Base-by-base conservation (phyloP, 208 protist genomes). In the Trypanosoma melophagium region DNA sequence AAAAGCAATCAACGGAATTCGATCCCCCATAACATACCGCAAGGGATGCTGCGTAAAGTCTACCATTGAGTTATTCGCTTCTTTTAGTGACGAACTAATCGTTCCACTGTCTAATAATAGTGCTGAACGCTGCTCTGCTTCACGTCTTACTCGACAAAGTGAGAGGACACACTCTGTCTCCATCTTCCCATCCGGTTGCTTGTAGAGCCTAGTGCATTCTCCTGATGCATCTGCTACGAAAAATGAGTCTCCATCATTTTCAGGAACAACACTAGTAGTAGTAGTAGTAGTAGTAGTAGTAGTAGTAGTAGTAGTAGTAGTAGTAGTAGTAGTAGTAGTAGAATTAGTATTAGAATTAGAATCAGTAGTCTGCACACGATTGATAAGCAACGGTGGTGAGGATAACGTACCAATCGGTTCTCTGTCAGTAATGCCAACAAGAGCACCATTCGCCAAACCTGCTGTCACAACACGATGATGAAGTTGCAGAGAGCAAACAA, bases 31-130 rank as follows among this genome's bases (percentile, higher is more conserved):
- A 21, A 64, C 9, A 54, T 38, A 22, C 13, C 55, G 54, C 51
- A 71, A 28, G 19, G 66, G 66, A n/a, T 71, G 66, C 42, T 62
- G 51, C 25, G 38, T 55, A 60, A 66, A 71, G 17, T 59, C 55
- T 19, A 28, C 35, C 25, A 19, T 21, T 10, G 7, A n/a, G 19
- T 52, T 53, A 14, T 25, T 49, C 4, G 7, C 38, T 16, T 13
- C 41, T n/a, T 31, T 10, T n/a, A 25, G 16, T 9, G 28, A 44
- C 21, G 16, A 44, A 42, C 12, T 35, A 14, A 38, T 51, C 7
- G 22, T 14, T n/a, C 45, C 21, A 19, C 19, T 24, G 14, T 21
- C 52, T 7, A 60, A 25, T 10, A 52, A 17, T 17, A 69, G 24
- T 8, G 51, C 24, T 53, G 17, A 31, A 9, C 50, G 40, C 63